Evolutionary conservation across 768 basidiomycete genomes (phyloP).

Genomic region (Lentinula sp.): DNA sequence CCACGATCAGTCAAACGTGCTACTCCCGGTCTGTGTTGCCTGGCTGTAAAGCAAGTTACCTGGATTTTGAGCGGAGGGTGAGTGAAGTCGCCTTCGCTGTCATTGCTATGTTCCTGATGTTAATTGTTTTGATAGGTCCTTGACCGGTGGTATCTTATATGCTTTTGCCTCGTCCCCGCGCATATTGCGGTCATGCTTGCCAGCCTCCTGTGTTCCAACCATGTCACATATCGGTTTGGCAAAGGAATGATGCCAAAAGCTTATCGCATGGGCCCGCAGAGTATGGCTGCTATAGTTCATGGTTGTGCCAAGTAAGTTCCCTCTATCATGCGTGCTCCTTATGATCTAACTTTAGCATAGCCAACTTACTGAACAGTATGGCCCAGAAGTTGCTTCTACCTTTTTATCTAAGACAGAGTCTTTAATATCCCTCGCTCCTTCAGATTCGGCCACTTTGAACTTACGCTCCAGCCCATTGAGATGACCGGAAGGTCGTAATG

Average conservation of each 20-base stretch:
- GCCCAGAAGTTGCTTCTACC: conserved; percentile 47
- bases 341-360: conserved; percentile 23
- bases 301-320: conserved; percentile 67
- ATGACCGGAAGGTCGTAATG: neutral
- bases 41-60: conserved; percentile 66
- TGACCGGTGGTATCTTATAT: conserved; percentile 55
- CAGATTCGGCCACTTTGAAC: conserved; percentile 10
- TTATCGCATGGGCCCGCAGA: conserved; percentile 66
- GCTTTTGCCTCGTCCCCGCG: conserved; percentile 62
- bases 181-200: conserved; percentile 61
- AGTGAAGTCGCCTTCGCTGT: neutral
- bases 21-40: conserved; percentile 66
- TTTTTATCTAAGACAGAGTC: neutral
- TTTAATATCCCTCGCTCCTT: neutral
- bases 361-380: conserved; percentile 72
- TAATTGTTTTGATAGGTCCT: conserved; percentile 15
- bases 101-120: neutral
- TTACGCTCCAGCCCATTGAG: conserved; percentile 4
- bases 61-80: conserved; percentile 48
- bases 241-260: conserved; percentile 87
- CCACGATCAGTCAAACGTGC: conserved; percentile 68
- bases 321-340: conserved; percentile 1
- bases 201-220: conserved; percentile 70
- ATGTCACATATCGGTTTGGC: conserved; percentile 82
- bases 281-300: conserved; percentile 82